Conservation (phyloP, 257 asterid species). For the Ehretia macrophylla region DNA sequence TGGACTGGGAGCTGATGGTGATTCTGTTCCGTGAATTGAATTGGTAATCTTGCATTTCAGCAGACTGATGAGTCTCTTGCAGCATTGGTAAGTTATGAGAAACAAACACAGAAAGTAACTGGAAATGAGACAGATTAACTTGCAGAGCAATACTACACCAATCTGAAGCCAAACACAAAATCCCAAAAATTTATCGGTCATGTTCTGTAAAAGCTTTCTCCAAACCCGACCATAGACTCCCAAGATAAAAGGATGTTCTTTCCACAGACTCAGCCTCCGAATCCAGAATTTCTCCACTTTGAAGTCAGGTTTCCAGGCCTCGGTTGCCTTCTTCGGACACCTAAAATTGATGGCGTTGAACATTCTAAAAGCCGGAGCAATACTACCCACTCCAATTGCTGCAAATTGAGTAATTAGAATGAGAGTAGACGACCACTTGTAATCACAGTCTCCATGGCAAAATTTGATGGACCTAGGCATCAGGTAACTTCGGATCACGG, state of each 20-base stretch:
- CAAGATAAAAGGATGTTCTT: conserved; percentile 42
- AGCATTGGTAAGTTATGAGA: conserved; percentile 16
- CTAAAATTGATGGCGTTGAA: conserved; percentile 45
- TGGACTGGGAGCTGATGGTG: conserved; percentile 23
- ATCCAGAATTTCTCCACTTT: conserved; percentile 63
- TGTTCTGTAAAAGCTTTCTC: conserved; percentile 38
- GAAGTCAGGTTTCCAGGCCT: conserved; percentile 16
- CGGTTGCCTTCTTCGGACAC: conserved; percentile 42
- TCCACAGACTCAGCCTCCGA: conserved; percentile 31
- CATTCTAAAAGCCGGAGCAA: conserved; percentile 72
- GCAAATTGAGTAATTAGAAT: conserved; percentile 45
- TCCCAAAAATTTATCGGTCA: conserved; percentile 33
- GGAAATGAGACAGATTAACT: conserved; percentile 47
- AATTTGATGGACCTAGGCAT: conserved; percentile 48
- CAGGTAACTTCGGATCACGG: conserved; percentile 45
- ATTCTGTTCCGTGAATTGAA: conserved; percentile 22
- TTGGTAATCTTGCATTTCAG: conserved; percentile 20
- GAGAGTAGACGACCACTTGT: conserved; percentile 60
- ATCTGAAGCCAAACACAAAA: conserved; percentile 47
- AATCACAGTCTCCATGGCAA: conserved; percentile 65
- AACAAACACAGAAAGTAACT: conserved; percentile 28
- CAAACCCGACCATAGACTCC: conserved; percentile 32
- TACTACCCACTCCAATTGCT: conserved; percentile 53
- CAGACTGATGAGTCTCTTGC: conserved; percentile 25
- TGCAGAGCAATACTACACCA: conserved; percentile 51